Evolutionary conservation across 176 grass and related monocot species (phyloP).

Genomic region (Neostapfia colusana): DNA sequence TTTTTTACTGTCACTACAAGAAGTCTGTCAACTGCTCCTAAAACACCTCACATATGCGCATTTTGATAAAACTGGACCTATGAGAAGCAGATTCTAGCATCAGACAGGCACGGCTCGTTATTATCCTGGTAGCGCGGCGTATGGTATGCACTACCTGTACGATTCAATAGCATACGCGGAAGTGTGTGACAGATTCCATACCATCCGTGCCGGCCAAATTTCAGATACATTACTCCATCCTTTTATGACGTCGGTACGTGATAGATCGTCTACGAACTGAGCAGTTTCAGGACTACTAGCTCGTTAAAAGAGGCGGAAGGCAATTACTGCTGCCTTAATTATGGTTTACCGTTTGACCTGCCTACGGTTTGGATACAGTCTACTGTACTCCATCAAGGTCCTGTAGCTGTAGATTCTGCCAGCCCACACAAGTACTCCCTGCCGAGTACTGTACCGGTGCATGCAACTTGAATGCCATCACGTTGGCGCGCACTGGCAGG

Average conservation of each 20-base stretch:
- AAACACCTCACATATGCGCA: not conserved
- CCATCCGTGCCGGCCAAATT: too few species aligned
- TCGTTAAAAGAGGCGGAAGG: not conserved
- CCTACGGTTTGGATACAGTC: not conserved
- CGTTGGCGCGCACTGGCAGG: not conserved
- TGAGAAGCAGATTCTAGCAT: too few species aligned
- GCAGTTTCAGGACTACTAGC: not conserved
- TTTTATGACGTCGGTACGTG: not conserved
- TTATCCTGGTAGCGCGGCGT: too few species aligned
- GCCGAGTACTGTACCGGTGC: not conserved
- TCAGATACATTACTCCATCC: not conserved
- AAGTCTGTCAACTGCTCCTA: not conserved
- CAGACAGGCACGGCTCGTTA: too few species aligned
- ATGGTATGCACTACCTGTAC: too few species aligned
- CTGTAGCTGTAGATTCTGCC: not conserved
- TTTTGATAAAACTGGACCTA: too few species aligned
- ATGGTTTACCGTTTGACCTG: constrained; percentile 17
- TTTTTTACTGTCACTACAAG: too few species aligned
- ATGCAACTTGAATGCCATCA: constrained; percentile 35
- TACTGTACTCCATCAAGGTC: not conserved
- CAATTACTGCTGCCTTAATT: constrained; percentile 2
- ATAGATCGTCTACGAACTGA: constrained; percentile 11
- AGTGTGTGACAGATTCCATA: too few species aligned
- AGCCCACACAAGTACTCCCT: not conserved
- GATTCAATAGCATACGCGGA: too few species aligned